Base-by-base conservation (phyloP, 2,329 filamentous ascomycete genomes). In the Teratosphaeria nubilosa region DNA sequence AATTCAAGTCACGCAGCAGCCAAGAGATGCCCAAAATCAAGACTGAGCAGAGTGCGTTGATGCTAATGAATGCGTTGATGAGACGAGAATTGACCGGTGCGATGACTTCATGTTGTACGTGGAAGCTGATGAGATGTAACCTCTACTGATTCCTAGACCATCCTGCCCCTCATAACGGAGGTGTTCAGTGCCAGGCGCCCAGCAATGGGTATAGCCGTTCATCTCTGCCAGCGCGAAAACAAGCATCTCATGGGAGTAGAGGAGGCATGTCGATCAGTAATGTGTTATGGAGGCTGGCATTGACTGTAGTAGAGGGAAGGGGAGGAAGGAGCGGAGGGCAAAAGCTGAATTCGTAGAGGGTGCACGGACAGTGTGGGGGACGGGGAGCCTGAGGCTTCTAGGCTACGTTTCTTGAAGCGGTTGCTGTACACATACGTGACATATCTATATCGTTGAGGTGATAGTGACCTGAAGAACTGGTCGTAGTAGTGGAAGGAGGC, bases 141-240 rank as follows among this genome's bases (percentile, higher is more conserved):
- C 84, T 78, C 83, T 80, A 82, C 84, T 87, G 84, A 87, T 87
- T 87, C 84, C 84, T 79, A 45, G 80, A 77, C 75, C 79, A 80
- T 76, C 79, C 74, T 78, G 69, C 77, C 76, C 80, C 85, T 82
- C 81, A 84, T 75, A 77, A 80, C 80, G 82, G 81, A 81, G 83
- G 82, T 85, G 14, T 37, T 84, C 83, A 79, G 85, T 65, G 75
- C 76, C 81, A 80, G 84, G 84, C 82, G 84, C 84, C 84, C 84
- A 87, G 84, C 83, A 78, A 86, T 81, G 82, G 83, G 83, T 80
- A 30, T 72, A 67, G 66, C 76, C 76, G 64, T 67, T 87, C 82
- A 48, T 87, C 75, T 83, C 84, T 83, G 71, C 41, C 82, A 84
- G 84, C 81, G 80, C 82, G 82, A 85, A 83, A 84, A 84, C 83